A percentile compares a stretch with the other conserved stretches of the same genome.
Conservation (phyloP, 331 rosid genomes). For the Quercus lobata region DNA sequence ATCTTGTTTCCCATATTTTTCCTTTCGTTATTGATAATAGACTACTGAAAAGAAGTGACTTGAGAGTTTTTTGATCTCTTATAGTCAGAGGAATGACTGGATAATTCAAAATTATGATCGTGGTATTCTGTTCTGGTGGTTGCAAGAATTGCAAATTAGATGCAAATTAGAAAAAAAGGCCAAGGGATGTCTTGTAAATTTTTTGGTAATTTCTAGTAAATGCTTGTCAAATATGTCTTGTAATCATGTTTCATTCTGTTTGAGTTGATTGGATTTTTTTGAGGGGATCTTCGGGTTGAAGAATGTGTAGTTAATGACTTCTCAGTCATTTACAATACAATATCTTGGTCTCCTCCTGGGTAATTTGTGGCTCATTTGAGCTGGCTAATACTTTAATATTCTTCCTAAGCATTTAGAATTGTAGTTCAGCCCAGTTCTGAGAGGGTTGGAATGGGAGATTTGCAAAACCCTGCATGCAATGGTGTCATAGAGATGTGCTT, state of each 20-base stretch:
- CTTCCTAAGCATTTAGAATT: not conserved
- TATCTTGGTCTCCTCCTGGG: not conserved
- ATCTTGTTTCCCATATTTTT: conserved; percentile 6
- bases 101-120: not conserved
- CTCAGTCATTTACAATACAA: not conserved
- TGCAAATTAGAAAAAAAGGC: not conserved
- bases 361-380: not conserved
- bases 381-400: not conserved
- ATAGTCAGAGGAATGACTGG: not conserved
- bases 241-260: not conserved
- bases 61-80: not conserved
- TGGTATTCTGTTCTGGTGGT: not conserved
- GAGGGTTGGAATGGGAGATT: conserved; percentile 1
- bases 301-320: not conserved
- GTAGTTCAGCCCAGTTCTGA: conserved; percentile 3
- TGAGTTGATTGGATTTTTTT: not conserved
- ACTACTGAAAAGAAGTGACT: not conserved
- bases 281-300: not conserved
- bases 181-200: not conserved
- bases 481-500: not conserved
- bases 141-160: not conserved
- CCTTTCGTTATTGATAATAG: not conserved
- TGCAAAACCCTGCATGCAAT: not conserved
- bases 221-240: not conserved
- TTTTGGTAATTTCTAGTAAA: not conserved